Percentiles rank a stretch among this genome's conserved stretches.
phyloP scores from a whole-genome alignment of 2,329 filamentous ascomycete species.

The Cadophora malorum region DNA sequence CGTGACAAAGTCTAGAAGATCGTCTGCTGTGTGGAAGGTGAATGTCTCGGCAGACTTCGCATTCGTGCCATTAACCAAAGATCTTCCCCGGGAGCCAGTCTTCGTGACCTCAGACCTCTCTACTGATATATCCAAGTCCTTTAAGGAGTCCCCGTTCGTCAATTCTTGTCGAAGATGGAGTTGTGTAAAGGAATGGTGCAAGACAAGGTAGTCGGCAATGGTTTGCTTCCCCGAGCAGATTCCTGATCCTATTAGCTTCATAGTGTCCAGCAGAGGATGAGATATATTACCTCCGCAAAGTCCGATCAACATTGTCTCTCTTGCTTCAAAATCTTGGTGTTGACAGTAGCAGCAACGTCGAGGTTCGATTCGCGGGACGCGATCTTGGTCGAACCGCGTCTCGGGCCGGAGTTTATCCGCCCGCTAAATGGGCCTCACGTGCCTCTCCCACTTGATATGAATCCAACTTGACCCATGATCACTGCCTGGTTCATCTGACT shows the following conservation, averaged over 20 bases:
- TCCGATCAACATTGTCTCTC: slow-evolving; percentile 71
- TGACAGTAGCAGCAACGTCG: not conserved
- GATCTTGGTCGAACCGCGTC: not conserved
- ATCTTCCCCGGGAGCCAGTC: not conserved
- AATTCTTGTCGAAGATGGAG: slow-evolving; percentile 61
- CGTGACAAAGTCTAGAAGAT: slow-evolving; percentile 85
- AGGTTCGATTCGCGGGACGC: not conserved
- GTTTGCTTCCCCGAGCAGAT: slow-evolving; percentile 94
- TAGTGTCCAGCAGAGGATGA: not conserved
- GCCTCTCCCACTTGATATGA: slow-evolving; percentile 6
- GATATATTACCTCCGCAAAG: slow-evolving; percentile 70
- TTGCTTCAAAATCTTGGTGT: not conserved
- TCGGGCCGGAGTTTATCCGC: slow-evolving; percentile 4
- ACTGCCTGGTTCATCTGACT: slow-evolving; percentile 3
- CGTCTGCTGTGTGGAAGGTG: slow-evolving; percentile 66
- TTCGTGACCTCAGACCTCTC: not conserved
- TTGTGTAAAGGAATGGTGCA: slow-evolving; percentile 81
- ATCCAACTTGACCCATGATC: slow-evolving; percentile 6
- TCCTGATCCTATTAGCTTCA: slow-evolving; percentile 55
- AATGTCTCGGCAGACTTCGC: slow-evolving; percentile 33
- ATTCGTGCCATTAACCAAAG: slow-evolving; percentile 25
- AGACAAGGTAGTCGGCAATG: slow-evolving; percentile 84
- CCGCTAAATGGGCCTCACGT: not conserved
- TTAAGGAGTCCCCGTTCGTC: slow-evolving; percentile 21
- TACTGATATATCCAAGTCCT: slow-evolving; percentile 4